Base-by-base conservation (phyloP, 2,329 filamentous ascomycete genomes). In the Aspergillus jensenii region DNA sequence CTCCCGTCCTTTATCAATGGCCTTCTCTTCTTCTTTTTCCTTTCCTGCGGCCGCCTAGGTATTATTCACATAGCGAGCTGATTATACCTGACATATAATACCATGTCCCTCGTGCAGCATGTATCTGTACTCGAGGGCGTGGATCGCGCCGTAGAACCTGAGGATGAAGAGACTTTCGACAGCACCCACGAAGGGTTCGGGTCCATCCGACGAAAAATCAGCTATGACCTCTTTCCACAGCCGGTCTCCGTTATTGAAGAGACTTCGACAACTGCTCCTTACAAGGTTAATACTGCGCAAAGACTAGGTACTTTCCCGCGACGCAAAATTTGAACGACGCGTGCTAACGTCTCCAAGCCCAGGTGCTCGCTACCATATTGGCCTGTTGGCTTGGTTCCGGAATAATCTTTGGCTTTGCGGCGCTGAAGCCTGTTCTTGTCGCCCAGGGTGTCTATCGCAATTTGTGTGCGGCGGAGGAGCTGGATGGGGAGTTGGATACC, bases 361-460 rank as follows among this genome's bases (percentile, higher is more conserved):
- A 92, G 74, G 85, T 91, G 21, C 70, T 78, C 5, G 79, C 84
- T 43, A 88, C 86, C 3, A 83, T 90, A 2, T 67, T 90, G n/a
- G 88, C 88, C 67, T 93, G 90, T 72, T 83, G 91, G 56, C 81
- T 93, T 59, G 86, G 90, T 6, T 88, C 91, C 4, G 93, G 91
- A 1, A 80, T 92, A 41, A 86, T 95, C 17, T 95, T 95, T 74
- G 91, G 91, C 35, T 96, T 91, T 73, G 91, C 91, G 14, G 90
- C 91, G 12, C 80, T 96, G 65, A 96, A 95, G 71, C 90, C 91
- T 0, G 84, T 95, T 8, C 79, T 96, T 25, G 88, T 93, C 60
- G 75, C 80, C 12, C 87, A 92, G 70, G 87, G 87, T 3, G 87
- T 90, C 9, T 93, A 92, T 72, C 79, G 79, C 41, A 81, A 90